phyloP scores from a whole-genome alignment of 108 stramenopile genomes.

The Nannochloropsis granulata region DNA sequence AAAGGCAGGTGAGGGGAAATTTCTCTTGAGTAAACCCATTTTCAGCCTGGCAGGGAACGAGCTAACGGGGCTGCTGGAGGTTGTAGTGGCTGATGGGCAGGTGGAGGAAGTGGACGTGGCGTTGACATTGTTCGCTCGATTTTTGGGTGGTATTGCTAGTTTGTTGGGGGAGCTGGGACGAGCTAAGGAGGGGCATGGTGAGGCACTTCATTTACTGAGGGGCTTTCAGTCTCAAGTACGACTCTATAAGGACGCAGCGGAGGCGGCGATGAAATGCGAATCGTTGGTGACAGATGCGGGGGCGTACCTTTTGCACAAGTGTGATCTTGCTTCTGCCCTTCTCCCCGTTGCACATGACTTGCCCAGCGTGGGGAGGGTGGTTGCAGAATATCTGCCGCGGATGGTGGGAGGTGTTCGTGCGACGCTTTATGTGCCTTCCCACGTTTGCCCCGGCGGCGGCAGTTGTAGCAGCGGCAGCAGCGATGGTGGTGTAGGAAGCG shows the following conservation, averaged over 20 bases:
- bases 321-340: background rate
- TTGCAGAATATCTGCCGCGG: background rate
- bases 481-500: background rate
- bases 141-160: background rate
- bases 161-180: background rate
- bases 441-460: background rate
- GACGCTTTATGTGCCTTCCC: background rate
- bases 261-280: background rate
- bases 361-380: background rate
- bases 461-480: background rate
- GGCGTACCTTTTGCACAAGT: background rate
- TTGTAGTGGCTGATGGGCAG: background rate
- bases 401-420: background rate
- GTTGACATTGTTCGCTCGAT: background rate
- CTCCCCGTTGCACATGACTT: background rate
- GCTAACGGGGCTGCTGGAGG: background rate
- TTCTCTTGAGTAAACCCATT: background rate
- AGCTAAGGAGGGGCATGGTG: background rate
- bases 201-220: background rate
- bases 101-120: background rate
- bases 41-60: background rate
- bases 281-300: background rate
- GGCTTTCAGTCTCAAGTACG: background rate
- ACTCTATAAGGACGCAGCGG: background rate
- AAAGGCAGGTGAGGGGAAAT: background rate